Evolutionary conservation across 345 rosid species (phyloP), one percentile per base, ranked within the genome.

Genomic region (Eutrema heterophyllum): DNA sequence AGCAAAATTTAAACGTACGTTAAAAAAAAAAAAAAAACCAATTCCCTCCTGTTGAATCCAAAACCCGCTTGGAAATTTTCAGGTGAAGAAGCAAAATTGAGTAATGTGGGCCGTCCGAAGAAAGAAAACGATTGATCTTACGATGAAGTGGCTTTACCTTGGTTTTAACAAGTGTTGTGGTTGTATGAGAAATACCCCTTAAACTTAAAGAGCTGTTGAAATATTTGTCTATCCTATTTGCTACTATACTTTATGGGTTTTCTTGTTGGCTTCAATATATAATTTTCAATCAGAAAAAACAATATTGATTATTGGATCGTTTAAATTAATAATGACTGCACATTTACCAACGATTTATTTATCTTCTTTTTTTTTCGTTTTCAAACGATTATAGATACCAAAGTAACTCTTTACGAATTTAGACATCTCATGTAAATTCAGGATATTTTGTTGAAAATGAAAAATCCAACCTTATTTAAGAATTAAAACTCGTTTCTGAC

Each of bases 141-240:
- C 32, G 74, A 35, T 59, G 74, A 45, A 76, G 29, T 70, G 80
- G 26, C 67, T 74, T 67, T 67, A 67, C 61, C 61, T 49, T 63
- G 61, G 56, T 49, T 60, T 63, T 60, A 63, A 69, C 65, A 62
- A 70, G 71, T 46, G 70, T 73, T 51, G 38, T 48, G 50, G 50
- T 66, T 57, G 44, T 18, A 57, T 67, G 30, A 59, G 30, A 59
- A 38, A 33, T 41, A 51, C 32, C 56, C 40, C 60, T 68, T 45
- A 16, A 59, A 38, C 60, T 68, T 45, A 16, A 59, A 38, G 45
- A 64, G 51, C 29, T 60, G 7, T 46, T 71, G 1, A 59, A 49
- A 8, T 48, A 56, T 64, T 56, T 48, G 27, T 3, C 70, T 52
- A 35, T 63, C 29, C 70, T 52, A 35, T 63, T 38, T 62, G 40